A percentile compares a stretch with the other conserved stretches of the same genome.
Evolutionary conservation across 2,329 filamentous ascomycete species (phyloP).

Genomic region (Trichoderma lentiforme): DNA sequence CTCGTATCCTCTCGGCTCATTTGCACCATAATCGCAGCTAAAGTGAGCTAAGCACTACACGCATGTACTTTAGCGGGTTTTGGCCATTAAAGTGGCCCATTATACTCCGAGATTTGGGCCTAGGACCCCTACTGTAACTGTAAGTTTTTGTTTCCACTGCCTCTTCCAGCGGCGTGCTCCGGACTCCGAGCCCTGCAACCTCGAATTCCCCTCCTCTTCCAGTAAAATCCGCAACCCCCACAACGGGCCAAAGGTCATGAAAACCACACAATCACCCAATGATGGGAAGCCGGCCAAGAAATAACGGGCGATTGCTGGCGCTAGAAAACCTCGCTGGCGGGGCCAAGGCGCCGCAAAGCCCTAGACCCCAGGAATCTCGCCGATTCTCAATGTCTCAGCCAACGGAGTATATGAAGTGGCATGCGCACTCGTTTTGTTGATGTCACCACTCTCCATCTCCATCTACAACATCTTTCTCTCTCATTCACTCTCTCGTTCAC

Average conservation of each 20-base stretch:
- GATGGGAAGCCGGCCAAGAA: neutral
- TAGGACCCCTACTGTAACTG: neutral
- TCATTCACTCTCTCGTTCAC: neutral
- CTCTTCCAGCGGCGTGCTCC: neutral
- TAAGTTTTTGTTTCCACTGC: neutral
- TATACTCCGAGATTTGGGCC: neutral
- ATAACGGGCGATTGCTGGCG: neutral
- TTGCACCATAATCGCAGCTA: neutral
- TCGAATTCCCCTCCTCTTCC: neutral
- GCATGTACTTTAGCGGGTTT: neutral
- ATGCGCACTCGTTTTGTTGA: neutral
- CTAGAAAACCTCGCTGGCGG: constrained; percentile 12
- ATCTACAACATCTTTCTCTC: neutral
- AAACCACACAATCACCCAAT: neutral
- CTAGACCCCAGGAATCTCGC: neutral
- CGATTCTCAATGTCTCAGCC: neutral
- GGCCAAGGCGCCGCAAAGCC: neutral
- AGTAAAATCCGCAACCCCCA: neutral
- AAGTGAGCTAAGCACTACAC: neutral
- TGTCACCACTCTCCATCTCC: neutral
- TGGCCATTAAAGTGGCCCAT: neutral
- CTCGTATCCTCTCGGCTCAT: neutral
- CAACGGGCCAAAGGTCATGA: neutral
- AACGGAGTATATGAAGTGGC: neutral
- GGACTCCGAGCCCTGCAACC: neutral